Evolutionary conservation across 345 rosid species (phyloP).

Genomic region (Lenwebbia sp.): DNA sequence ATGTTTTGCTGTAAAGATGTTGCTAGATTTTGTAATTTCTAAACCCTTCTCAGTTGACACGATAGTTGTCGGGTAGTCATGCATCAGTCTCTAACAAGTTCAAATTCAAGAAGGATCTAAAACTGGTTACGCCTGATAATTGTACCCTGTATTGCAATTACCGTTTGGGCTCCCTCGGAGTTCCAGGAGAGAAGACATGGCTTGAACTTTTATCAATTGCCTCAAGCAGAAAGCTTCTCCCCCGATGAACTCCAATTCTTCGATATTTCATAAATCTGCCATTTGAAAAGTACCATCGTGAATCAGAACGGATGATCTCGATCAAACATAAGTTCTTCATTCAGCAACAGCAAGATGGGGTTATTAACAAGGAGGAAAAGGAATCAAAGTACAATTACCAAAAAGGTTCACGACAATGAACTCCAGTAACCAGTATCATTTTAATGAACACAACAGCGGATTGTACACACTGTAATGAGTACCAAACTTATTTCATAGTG

Average conservation of each 20-base stretch:
- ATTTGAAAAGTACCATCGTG: background rate
- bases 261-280: background rate
- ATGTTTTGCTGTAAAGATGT: background rate
- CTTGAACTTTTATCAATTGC: background rate
- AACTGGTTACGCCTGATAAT: background rate
- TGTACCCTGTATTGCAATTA: background rate
- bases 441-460: background rate
- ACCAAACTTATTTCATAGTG: background rate
- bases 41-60: background rate
- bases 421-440: background rate
- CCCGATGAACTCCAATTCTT: background rate
- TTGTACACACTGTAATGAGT: background rate
- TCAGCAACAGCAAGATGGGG: background rate
- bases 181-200: background rate
- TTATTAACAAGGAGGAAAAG: background rate
- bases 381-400: background rate
- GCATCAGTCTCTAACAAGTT: background rate
- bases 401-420: background rate
- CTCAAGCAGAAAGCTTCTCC: background rate
- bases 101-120: background rate
- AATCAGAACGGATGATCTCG: background rate
- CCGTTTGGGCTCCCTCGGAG: background rate
- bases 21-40: background rate
- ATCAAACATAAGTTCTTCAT: background rate
- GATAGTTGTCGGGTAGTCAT: background rate